Conservation (phyloP, 257 asterid genomes). For the Jasminum sambac region DNA sequence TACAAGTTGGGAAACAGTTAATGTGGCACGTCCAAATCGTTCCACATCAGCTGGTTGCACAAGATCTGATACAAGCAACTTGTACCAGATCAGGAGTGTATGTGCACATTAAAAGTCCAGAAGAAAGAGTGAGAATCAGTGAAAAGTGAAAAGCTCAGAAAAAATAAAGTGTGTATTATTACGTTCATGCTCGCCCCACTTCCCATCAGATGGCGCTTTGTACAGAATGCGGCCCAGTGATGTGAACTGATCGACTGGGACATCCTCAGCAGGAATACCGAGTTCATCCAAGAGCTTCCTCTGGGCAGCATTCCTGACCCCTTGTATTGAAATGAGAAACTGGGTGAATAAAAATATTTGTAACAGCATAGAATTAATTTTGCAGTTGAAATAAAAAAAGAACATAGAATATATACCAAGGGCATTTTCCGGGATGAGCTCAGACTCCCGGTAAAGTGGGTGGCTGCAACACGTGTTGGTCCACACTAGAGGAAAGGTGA, state of each 20-base stretch:
- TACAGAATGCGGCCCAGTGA: constrained; percentile 89
- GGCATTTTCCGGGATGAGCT: constrained; percentile 71
- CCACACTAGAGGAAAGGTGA: constrained; percentile 95
- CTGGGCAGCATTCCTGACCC: constrained; percentile 95
- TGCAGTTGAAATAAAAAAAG: constrained; percentile 21
- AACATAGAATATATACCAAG: constrained; percentile 56
- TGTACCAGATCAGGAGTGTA: too few relatives aligned
- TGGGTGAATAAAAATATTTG: constrained; percentile 8
- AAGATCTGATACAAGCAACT: too few relatives aligned
- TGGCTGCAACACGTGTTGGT: constrained; percentile 99
- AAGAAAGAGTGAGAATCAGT: background rate
- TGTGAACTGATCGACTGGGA: constrained; percentile 79
- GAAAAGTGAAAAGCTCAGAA: background rate
- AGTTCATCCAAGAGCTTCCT: constrained; percentile 93
- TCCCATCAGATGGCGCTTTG: constrained; percentile 97
- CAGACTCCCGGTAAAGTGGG: constrained; percentile 89
- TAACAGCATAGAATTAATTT: background rate
- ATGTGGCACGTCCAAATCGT: too few relatives aligned
- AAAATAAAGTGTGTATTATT: constrained; percentile 17
- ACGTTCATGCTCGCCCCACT: constrained; percentile 99
- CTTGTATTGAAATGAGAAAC: constrained; percentile 31
- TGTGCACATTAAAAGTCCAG: too few relatives aligned
- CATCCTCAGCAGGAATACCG: constrained; percentile 80
- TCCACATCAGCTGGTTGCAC: too few relatives aligned
- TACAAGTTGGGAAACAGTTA: too few relatives aligned